These are phyloP conservation scores for Entelexis paramagnoliae DNA, from an alignment of 1,139 yeast species.

Conservation along the genomic window DNA sequence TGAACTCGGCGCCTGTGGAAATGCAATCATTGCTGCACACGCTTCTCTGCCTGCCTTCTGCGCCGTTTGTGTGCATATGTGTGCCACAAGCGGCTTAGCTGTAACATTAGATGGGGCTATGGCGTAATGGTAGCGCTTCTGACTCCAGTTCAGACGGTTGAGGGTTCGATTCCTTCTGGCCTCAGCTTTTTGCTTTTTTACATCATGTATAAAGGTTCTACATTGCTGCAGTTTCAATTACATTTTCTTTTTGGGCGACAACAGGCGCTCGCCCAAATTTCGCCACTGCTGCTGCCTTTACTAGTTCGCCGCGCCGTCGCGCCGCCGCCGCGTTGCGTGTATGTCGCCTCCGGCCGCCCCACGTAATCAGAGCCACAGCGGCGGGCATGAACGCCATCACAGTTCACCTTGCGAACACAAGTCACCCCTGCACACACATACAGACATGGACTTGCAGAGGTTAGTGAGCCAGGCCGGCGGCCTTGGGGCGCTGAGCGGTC, in stretches of 20 bases:
- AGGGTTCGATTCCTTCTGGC: conserved; percentile 25
- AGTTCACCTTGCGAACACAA: background rate
- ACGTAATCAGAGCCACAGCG: background rate
- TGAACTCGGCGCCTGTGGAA: too few species aligned
- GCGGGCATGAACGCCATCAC: conserved; percentile 2
- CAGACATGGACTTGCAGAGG: conserved; percentile 22
- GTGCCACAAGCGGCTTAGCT: background rate
- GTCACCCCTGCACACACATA: background rate
- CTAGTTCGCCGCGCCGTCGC: background rate
- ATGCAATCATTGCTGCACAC: too few species aligned
- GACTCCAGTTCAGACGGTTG: conserved; percentile 25
- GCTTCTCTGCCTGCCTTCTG: too few species aligned
- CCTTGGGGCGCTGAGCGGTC: conserved; percentile 22
- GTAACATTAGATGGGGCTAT: conserved; percentile 18
- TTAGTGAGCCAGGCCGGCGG: conserved; percentile 24
- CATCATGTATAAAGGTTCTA: too few species aligned
- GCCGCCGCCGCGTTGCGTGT: background rate
- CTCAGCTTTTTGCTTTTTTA: conserved; percentile 8
- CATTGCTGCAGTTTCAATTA: too few species aligned
- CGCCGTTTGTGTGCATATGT: background rate
- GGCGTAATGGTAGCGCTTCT: conserved; percentile 25
- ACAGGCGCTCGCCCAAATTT: too few species aligned
- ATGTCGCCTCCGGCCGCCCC: background rate
- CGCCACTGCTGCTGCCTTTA: too few species aligned
- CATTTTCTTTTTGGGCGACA: too few species aligned